phyloP scores from a whole-genome alignment of 768 basidiomycete species.

The Psilocybe cyanescens region DNA sequence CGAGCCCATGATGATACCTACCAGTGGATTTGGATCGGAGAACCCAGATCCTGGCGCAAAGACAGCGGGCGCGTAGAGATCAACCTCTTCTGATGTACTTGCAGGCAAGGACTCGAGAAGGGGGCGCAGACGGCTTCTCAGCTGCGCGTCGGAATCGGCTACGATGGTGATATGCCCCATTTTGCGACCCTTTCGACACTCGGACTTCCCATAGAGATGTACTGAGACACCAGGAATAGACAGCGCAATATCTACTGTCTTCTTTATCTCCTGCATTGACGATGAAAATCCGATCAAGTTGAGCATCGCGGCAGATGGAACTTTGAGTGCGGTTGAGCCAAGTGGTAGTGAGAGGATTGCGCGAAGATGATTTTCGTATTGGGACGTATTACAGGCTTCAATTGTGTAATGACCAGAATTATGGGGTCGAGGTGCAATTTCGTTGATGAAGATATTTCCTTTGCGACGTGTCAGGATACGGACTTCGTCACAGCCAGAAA shows the following conservation, averaged over 20 bases:
- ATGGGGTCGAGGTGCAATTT: constrained; percentile 97
- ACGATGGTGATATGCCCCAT: constrained; percentile 98
- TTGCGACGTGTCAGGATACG: constrained; percentile 2
- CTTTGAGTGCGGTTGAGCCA: constrained; percentile 86
- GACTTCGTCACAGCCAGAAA: neutral
- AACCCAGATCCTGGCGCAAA: constrained; percentile 50
- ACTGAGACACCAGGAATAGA: constrained; percentile 74
- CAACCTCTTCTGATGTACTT: constrained; percentile 46
- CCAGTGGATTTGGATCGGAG: constrained; percentile 74
- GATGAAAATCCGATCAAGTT: constrained; percentile 90
- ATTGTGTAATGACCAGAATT: constrained; percentile 99
- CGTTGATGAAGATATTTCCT: constrained; percentile 88
- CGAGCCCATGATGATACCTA: constrained; percentile 97
- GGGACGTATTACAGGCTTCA: constrained; percentile 95
- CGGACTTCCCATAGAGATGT: constrained; percentile 95
- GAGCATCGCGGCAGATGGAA: constrained; percentile 89
- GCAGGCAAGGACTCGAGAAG: constrained; percentile 71
- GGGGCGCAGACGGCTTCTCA: constrained; percentile 69
- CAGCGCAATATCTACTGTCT: constrained; percentile 63
- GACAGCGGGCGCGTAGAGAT: constrained; percentile 52
- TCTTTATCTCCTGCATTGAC: constrained; percentile 60
- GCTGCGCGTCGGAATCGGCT: constrained; percentile 77
- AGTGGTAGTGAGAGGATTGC: constrained; percentile 90
- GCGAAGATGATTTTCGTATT: constrained; percentile 97
- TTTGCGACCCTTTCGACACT: constrained; percentile 88